Evolutionary conservation across 495 filamentous ascomycete species (phyloP).

Genomic region (Tuber melanosporum): DNA sequence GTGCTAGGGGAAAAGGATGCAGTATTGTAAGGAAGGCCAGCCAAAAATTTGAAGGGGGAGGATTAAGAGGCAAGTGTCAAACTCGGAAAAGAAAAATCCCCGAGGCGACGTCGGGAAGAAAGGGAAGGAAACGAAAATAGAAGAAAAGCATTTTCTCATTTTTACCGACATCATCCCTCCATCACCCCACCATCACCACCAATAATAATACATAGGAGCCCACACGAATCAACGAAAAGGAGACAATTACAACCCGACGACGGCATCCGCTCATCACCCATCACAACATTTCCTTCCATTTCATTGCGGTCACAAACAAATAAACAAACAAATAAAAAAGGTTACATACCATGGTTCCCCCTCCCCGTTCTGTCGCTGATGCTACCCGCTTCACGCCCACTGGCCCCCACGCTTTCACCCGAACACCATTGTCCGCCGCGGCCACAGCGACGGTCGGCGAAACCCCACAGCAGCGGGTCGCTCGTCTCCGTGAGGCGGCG

Average conservation of each 20-base stretch:
- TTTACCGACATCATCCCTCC: background rate
- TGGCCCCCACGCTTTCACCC: conserved; percentile 72
- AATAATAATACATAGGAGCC: background rate
- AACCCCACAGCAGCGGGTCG: conserved; percentile 84
- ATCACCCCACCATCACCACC: background rate
- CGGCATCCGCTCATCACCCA: background rate
- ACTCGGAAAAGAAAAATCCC: background rate
- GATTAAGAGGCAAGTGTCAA: background rate
- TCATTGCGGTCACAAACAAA: conserved; percentile 8
- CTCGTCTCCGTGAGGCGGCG: conserved; percentile 74
- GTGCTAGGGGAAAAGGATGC: background rate
- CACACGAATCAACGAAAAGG: background rate
- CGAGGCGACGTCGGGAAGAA: background rate
- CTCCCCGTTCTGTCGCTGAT: conserved; percentile 77
- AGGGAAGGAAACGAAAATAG: background rate
- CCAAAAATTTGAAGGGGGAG: background rate
- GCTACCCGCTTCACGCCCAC: conserved; percentile 94
- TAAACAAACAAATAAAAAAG: background rate
- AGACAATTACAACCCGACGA: background rate
- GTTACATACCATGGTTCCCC: conserved; percentile 46
- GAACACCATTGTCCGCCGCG: conserved; percentile 30
- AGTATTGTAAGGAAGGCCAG: background rate
- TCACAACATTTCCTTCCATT: background rate
- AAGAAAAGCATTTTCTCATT: background rate
- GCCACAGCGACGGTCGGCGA: conserved; percentile 49